phyloP scores from a whole-genome alignment of 78 protist species.

The Chrysochromulina tobinii region DNA sequence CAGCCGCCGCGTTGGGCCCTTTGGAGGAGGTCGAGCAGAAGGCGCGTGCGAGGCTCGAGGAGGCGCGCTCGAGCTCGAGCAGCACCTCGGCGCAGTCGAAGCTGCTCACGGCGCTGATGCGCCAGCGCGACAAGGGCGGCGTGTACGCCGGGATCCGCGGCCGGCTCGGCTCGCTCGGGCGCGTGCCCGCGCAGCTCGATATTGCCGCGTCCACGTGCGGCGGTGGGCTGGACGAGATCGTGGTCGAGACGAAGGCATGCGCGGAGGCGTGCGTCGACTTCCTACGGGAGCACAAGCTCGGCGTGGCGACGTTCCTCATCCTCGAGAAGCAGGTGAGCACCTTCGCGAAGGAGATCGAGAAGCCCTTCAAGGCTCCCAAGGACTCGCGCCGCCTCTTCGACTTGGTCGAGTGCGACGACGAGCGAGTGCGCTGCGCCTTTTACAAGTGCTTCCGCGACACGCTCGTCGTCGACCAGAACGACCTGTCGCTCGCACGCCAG shows the following conservation, averaged over 20 bases:
- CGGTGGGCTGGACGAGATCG: slow-evolving; percentile 77
- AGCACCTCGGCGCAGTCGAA: not conserved
- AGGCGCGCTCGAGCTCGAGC: not conserved
- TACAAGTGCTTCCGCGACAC: slow-evolving; percentile 92
- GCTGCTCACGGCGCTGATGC: not conserved
- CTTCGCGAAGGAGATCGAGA: not conserved
- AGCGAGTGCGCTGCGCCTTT: slow-evolving; percentile 77
- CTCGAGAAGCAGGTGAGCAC: slow-evolving; percentile 71
- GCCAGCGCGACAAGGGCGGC: not conserved
- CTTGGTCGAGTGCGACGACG: slow-evolving; percentile 47
- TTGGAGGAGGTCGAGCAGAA: not conserved
- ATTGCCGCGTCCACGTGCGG: slow-evolving; percentile 94
- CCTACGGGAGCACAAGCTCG: slow-evolving; percentile 72
- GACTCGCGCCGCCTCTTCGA: slow-evolving; percentile 59
- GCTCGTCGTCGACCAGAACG: slow-evolving; percentile 68
- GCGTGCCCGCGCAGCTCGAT: slow-evolving; percentile 86
- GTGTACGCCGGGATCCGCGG: slow-evolving; percentile 68
- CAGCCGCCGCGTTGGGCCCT: no score
- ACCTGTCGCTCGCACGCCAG: slow-evolving; percentile 64
- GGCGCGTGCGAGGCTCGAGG: not conserved
- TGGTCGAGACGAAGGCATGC: slow-evolving; percentile 82
- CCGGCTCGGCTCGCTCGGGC: slow-evolving; percentile 96
- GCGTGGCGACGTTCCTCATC: slow-evolving; percentile 93
- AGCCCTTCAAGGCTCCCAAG: slow-evolving; percentile 24
- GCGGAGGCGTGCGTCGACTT: slow-evolving; percentile 59